A percentile compares a stretch with the other conserved stretches of the same genome.
Evolutionary conservation across 139 green algal genomes (phyloP).

Genomic region (Spirogloea muscicola): DNA sequence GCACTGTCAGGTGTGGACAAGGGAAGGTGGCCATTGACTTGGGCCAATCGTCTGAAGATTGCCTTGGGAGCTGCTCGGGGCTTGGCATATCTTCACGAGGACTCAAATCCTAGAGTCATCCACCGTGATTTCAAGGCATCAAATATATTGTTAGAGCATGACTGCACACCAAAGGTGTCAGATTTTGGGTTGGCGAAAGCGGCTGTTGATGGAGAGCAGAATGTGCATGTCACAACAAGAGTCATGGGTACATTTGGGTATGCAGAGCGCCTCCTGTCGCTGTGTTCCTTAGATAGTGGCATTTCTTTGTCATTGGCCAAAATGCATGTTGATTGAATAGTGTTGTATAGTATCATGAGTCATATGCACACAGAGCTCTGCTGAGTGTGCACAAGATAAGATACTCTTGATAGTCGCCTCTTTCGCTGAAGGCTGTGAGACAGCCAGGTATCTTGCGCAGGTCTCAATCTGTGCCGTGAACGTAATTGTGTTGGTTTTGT

Average conservation of each 20-base stretch:
- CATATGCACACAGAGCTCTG: too few species aligned
- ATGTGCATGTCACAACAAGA: slow-evolving; percentile 31
- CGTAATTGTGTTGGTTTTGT: too few species aligned
- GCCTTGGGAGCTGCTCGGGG: slow-evolving; percentile 10
- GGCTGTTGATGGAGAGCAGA: slow-evolving; percentile 15
- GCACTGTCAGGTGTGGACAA: neutral
- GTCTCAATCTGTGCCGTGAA: too few species aligned
- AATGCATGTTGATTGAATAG: too few species aligned
- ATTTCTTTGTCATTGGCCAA: too few species aligned
- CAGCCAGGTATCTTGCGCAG: too few species aligned
- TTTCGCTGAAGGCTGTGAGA: too few species aligned
- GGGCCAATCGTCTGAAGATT: slow-evolving; percentile 22
- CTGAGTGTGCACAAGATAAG: too few species aligned
- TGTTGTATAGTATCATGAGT: too few species aligned
- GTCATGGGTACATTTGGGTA: slow-evolving; percentile 48
- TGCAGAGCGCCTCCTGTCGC: too few species aligned
- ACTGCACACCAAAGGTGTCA: slow-evolving; percentile 38
- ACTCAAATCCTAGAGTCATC: slow-evolving; percentile 22
- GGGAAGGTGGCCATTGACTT: neutral
- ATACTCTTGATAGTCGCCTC: too few species aligned
- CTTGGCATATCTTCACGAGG: slow-evolving; percentile 41
- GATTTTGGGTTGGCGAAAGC: slow-evolving; percentile 41
- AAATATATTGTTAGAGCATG: slow-evolving; percentile 36
- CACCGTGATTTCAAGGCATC: slow-evolving; percentile 37
- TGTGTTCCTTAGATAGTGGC: too few species aligned